A percentile compares a stretch with the other conserved stretches of the same genome.
phyloP scores from a whole-genome alignment of 2,329 filamentous ascomycete genomes.

The Aspergillus puulaauensis region DNA sequence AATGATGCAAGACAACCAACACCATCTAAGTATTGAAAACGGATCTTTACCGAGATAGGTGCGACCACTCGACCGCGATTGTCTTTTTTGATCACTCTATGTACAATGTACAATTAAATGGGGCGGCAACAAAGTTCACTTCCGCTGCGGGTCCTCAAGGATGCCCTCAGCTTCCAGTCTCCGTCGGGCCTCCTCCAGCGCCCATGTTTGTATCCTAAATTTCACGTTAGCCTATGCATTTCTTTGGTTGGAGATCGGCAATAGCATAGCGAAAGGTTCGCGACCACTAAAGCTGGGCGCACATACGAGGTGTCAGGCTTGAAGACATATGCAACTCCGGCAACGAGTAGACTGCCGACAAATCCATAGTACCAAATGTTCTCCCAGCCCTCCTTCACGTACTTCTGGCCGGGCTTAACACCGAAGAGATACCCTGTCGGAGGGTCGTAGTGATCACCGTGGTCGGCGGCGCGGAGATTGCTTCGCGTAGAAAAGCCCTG shows the following conservation, averaged over 20 bases:
- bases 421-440: slow-evolving; percentile 92
- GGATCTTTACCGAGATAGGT: slow-evolving; percentile 30
- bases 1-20: slow-evolving; percentile 29
- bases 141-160: slow-evolving; percentile 73
- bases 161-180: slow-evolving; percentile 95
- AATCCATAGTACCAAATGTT: slow-evolving; percentile 80
- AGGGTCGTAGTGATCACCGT: slow-evolving; percentile 82
- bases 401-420: slow-evolving; percentile 91
- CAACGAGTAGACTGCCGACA: slow-evolving; percentile 71
- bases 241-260: background rate
- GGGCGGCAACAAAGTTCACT: slow-evolving; percentile 35
- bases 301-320: slow-evolving; percentile 99
- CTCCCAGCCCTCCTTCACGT: slow-evolving; percentile 97
- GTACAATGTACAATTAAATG: slow-evolving; percentile 40
- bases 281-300: slow-evolving; percentile 6
- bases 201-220: slow-evolving; percentile 95
- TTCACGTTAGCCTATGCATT: slow-evolving; percentile 20
- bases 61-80: slow-evolving; percentile 30
- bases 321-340: slow-evolving; percentile 81
- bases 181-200: slow-evolving; percentile 91
- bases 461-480: slow-evolving; percentile 47
- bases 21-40: slow-evolving; percentile 35
- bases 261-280: slow-evolving; percentile 1
- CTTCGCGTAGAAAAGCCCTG: slow-evolving; percentile 44
- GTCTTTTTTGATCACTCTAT: slow-evolving; percentile 38